Conservation (phyloP, 2,329 filamentous ascomycete genomes). For the Cryphonectria parasitica region DNA sequence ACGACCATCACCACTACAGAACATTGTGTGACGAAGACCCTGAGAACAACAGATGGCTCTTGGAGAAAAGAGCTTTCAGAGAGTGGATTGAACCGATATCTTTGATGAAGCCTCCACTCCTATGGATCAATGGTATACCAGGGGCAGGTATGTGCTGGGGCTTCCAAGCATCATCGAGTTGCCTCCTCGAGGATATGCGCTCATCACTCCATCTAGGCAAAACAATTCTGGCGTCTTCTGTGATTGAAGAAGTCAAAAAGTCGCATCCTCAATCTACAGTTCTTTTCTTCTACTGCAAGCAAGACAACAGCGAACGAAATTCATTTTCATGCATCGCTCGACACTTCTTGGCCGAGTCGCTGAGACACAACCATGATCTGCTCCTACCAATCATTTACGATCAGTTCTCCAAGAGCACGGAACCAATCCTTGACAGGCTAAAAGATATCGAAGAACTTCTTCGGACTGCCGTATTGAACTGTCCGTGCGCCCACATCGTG, state of each 20-base stretch:
- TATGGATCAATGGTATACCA: constrained; percentile 46
- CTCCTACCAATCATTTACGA: constrained; percentile 39
- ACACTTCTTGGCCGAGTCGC: constrained; percentile 41
- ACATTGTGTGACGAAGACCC: constrained; percentile 30
- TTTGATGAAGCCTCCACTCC: constrained; percentile 32
- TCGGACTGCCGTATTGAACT: constrained; percentile 34
- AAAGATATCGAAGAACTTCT: constrained; percentile 38
- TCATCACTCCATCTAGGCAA: constrained; percentile 1
- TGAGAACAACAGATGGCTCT: constrained; percentile 38
- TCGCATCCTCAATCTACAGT: constrained; percentile 29
- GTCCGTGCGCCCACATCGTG: constrained; percentile 39
- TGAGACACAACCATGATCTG: constrained; percentile 36
- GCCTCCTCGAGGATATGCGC: not conserved
- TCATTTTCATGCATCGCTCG: constrained; percentile 40
- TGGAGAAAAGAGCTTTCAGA: constrained; percentile 33
- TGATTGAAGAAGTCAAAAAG: constrained; percentile 39
- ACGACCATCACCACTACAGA: constrained; percentile 6
- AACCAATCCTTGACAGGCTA: constrained; percentile 35
- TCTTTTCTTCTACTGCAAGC: constrained; percentile 46
- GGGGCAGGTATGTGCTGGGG: constrained; percentile 40
- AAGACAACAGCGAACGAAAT: constrained; percentile 37
- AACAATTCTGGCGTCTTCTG: constrained; percentile 41
- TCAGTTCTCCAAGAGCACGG: constrained; percentile 38
- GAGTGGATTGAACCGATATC: constrained; percentile 34
- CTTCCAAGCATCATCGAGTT: no score